Percentiles rank a stretch among this genome's conserved stretches.
Evolutionary conservation across 2,329 filamentous ascomycete species (phyloP).

Genomic region (Botrytis pseudocinerea): DNA sequence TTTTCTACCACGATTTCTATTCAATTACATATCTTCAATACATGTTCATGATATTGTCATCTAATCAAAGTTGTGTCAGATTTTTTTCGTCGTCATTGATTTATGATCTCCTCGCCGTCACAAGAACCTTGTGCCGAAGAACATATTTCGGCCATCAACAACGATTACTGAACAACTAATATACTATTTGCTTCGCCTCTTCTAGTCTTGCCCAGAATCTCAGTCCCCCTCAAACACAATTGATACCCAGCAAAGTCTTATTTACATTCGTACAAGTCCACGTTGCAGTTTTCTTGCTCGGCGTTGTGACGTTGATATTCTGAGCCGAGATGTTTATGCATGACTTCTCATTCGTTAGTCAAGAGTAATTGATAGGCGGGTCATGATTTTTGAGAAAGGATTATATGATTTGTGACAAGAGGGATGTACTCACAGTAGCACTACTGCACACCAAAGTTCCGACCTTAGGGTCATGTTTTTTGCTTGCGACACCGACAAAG

Average conservation of each 20-base stretch:
- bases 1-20: not conserved
- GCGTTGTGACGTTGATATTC: conserved; percentile 49
- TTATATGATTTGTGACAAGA: not conserved
- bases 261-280: conserved; percentile 48
- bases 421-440: conserved; percentile 39
- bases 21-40: not conserved
- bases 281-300: conserved; percentile 45
- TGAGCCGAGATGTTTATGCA: conserved; percentile 49
- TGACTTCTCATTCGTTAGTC: not conserved
- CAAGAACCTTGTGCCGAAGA: not conserved
- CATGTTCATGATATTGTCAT: not conserved
- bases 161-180: not conserved
- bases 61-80: not conserved
- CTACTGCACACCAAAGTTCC: conserved; percentile 50
- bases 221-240: not conserved
- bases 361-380: not conserved
- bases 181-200: not conserved
- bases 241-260: conserved; percentile 26
- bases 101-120: not conserved
- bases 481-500: conserved; percentile 45
- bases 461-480: conserved; percentile 45
- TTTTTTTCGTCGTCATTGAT: not conserved
- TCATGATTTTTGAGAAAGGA: not conserved
- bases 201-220: too few relatives aligned
- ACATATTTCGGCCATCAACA: not conserved